Base-by-base conservation (phyloP, 257 asterid genomes). In the Solanum pimpinellifolium region DNA sequence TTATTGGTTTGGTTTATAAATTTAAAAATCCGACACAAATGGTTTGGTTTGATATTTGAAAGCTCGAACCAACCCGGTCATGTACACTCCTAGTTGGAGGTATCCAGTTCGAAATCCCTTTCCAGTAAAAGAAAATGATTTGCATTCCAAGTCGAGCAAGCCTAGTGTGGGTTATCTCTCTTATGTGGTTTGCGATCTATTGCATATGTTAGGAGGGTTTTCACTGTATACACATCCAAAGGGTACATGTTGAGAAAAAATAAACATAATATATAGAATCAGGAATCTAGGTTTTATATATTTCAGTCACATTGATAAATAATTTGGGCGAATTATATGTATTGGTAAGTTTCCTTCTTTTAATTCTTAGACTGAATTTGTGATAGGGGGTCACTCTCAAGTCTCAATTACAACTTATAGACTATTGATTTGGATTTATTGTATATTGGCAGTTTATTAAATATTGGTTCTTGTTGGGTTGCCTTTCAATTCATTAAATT, bases 381-480 rank as follows among this genome's bases (percentile, higher is more conserved):
- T 78, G 84, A 44, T 42, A 62, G 41, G 41, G 27, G 29, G 87
- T 85, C 65, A 72, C 41, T 78, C 27, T 78, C 29, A 85, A 72
- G 27, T 78, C 42, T 78, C 42, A 72, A 47, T 44, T 42, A 47
- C 37, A 72, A 20, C 66, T 47, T 27, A 70, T 13, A 44, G 46
- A 13, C 66, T 70, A 20, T 18, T 44, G 72, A 47, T 85, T 69
- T 11, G 29, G 39, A 18, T 85, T 85, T n/a, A 44, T 59, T 85
- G 62, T 46, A 41, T 47, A 37, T 31, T 59, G 49, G 14, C 33
- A 35, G 42, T 46, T 25, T 16, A 44, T 25, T 59, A 21, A 60
- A 69, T 65, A 84, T 39, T 84, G 41, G n/a, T 84, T 9, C 86
- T 35, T 62, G 35, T 62, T 39, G 52, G 56, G 33, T n/a, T 31